Percentiles rank a stretch among this genome's conserved stretches.
These are phyloP conservation scores for Kluyveromyces wickerhamii DNA, from an alignment of 805 yeast species.

Conservation along the genomic window DNA sequence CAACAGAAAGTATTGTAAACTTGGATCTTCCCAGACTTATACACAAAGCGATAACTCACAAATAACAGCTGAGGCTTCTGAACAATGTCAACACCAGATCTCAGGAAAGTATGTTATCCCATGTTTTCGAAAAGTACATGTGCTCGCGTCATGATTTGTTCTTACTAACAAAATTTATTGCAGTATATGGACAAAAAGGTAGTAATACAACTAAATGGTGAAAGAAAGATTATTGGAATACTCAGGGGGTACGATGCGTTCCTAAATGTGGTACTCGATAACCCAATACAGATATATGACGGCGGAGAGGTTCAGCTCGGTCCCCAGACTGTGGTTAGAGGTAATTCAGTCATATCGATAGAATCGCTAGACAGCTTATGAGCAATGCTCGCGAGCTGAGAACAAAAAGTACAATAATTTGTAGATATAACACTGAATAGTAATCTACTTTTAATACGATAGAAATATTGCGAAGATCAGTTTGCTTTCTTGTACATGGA, in stretches of 20 bases:
- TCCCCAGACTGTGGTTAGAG: slow-evolving; percentile 58
- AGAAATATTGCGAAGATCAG: neutral
- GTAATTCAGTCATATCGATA: slow-evolving; percentile 67
- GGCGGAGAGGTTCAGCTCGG: slow-evolving; percentile 55
- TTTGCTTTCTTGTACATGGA: too few relatives aligned
- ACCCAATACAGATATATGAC: slow-evolving; percentile 53
- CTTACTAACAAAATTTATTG: slow-evolving; percentile 13
- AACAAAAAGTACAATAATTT: too few relatives aligned
- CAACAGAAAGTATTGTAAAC: too few relatives aligned
- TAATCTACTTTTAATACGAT: too few relatives aligned
- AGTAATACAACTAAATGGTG: slow-evolving; percentile 67
- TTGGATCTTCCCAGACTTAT: too few relatives aligned
- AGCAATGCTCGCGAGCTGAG: too few relatives aligned
- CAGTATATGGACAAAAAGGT: slow-evolving; percentile 72
- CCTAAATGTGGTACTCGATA: slow-evolving; percentile 61
- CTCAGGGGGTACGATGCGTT: slow-evolving; percentile 82
- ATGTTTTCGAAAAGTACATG: too few relatives aligned
- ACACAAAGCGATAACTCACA: too few relatives aligned
- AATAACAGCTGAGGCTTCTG: too few relatives aligned
- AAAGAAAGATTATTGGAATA: slow-evolving; percentile 70
- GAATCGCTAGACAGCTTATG: slow-evolving; percentile 37
- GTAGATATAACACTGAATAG: too few relatives aligned
- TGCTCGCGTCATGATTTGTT: neutral
- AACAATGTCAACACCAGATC: slow-evolving; percentile 9
- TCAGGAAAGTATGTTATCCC: slow-evolving; percentile 10